Base-by-base conservation (phyloP, 2,329 filamentous ascomycete species). In the Cercospora zeae-maydis region DNA sequence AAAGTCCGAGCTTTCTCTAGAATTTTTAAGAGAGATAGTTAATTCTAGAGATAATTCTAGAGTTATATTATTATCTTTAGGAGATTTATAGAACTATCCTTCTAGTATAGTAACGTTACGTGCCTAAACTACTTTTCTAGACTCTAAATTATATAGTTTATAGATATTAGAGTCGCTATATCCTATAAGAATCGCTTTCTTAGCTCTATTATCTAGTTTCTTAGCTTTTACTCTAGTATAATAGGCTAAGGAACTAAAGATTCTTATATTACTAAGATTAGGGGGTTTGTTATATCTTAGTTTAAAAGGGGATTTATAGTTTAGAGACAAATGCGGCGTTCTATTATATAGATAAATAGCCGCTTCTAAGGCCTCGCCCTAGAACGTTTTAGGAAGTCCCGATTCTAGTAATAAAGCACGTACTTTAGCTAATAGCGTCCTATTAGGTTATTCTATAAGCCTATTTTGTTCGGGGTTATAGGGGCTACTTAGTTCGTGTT, bases 81-180 rank as follows among this genome's bases (percentile, higher is more conserved):
- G n/a, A n/a, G n/a, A 37, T 37, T 16, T 16, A 2, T 37, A 37
- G 34, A 37, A 37, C 11, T n/a, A n/a, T n/a, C n/a, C n/a, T 14
- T 14, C 34, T 37, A 37, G n/a, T 37, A 37, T 37, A 37, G 34
- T 37, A 37, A 37, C 34, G 34, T 37, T 4, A 3, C 34, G 34
- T 13, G 34, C 34, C 34, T 6, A 37, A 37, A 37, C 34, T 37
- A 37, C 34, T 7, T 13, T 37, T 13, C 34, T 37, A 37, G 34
- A 39, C 21, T 56, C 33, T 56, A 56, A 5, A 56, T 56, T 31
- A 39, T 56, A 56, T 56, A 56, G 6, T 39, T 56, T 31, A 39
- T 56, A 56, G 30, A 36, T 36, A 36, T 56, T 56, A 37, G 10
- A 34, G 31, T 56, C 52, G n/a, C 13, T 37, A 56, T 34, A 56